Percentiles rank a stretch among this genome's conserved stretches.
Evolutionary conservation across 2,329 filamentous ascomycete species (phyloP).

Genomic region (Macrophomina pseudophaseolina): DNA sequence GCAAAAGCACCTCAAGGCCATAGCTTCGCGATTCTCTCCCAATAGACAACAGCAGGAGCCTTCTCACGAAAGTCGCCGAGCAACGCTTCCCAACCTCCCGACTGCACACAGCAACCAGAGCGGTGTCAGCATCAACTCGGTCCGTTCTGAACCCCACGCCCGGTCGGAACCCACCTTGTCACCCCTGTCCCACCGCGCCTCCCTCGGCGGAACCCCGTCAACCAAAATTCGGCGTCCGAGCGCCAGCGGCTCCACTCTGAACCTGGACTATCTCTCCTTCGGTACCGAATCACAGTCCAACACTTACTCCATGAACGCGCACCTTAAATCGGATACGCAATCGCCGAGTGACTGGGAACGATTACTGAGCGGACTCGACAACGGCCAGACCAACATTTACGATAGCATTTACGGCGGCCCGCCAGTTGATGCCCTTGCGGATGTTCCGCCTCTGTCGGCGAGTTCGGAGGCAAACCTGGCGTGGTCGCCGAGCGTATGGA

Average conservation of each 20-base stretch:
- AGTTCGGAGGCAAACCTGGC: conserved; percentile 38
- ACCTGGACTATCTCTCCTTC: conserved; percentile 57
- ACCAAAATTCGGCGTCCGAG: conserved; percentile 44
- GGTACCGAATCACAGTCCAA: conserved; percentile 43
- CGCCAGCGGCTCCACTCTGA: conserved; percentile 39
- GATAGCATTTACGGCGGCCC: conserved; percentile 78
- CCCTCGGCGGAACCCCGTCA: conserved; percentile 39
- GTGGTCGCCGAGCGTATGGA: conserved; percentile 46
- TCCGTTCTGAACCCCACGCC: conserved; percentile 51
- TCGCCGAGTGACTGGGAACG: conserved; percentile 80
- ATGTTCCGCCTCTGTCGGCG: conserved; percentile 38
- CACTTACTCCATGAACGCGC: conserved; percentile 33
- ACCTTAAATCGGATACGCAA: conserved; percentile 49
- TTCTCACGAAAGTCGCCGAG: conserved; percentile 44
- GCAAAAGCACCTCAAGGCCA: conserved; percentile 55
- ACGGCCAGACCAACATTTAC: conserved; percentile 81
- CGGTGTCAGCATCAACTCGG: conserved; percentile 57
- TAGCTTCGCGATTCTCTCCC: conserved; percentile 52
- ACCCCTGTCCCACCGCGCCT: conserved; percentile 45
- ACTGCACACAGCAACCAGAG: conserved; percentile 48
- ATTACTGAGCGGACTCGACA: conserved; percentile 78
- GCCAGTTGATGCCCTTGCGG: conserved; percentile 47
- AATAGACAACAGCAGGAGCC: conserved; percentile 34
- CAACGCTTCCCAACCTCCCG: conserved; percentile 50
- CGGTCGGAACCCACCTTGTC: conserved; percentile 56